A percentile compares a stretch with the other conserved stretches of the same genome.
These are phyloP conservation scores for Fusarium brevicatenulatum DNA, from an alignment of 2,329 filamentous ascomycete species.

Conservation along the genomic window DNA sequence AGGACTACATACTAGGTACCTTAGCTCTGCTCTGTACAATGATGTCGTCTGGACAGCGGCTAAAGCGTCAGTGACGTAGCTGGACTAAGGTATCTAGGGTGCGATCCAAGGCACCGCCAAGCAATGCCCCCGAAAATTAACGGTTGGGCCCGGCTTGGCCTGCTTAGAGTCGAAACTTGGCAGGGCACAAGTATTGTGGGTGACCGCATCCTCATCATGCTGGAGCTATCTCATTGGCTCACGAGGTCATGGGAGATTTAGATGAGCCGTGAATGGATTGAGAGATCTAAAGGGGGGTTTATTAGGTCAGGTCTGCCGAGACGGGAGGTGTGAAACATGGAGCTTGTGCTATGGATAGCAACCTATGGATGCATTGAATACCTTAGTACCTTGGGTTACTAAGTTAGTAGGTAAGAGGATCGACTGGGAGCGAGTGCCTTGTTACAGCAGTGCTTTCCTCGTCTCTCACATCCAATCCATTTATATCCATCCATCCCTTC, in stretches of 20 bases:
- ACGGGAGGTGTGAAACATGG: constrained; percentile 6
- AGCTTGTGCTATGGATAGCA: background rate
- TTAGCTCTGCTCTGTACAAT: background rate
- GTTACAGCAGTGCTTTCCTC: background rate
- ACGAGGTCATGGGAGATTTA: background rate
- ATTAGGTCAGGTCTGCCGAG: background rate
- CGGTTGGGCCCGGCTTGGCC: constrained; percentile 36
- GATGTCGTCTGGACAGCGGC: constrained; percentile 8
- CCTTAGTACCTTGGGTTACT: no score
- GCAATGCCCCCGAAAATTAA: constrained; percentile 29
- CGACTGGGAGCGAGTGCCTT: background rate
- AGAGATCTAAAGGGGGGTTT: background rate
- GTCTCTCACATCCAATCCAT: background rate
- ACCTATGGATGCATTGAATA: background rate
- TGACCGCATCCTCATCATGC: constrained; percentile 26
- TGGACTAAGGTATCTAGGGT: background rate
- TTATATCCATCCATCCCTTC: background rate
- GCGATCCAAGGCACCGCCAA: constrained; percentile 24
- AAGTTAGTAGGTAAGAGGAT: background rate
- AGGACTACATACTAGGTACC: background rate
- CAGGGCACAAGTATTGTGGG: constrained; percentile 8
- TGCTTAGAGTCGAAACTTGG: constrained; percentile 23
- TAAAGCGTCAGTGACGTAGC: constrained; percentile 26
- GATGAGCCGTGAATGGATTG: background rate
- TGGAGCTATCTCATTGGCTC: constrained; percentile 13